Base-by-base conservation (phyloP, 208 protist species). In the Crithidia acanthocephali region DNA sequence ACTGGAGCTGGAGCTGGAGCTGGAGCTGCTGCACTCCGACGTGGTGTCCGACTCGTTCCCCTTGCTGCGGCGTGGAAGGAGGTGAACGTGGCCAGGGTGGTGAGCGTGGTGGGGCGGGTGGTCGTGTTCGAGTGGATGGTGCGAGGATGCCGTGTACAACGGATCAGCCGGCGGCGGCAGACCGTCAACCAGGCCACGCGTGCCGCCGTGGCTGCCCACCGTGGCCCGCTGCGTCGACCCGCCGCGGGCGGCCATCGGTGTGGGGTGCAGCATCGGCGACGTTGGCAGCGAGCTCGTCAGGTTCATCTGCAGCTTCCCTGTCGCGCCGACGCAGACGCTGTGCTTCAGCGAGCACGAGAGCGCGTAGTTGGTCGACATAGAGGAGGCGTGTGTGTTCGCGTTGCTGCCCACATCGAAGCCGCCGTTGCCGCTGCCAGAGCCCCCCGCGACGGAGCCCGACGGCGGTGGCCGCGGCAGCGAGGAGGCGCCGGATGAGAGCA, bases 241-340 rank as follows among this genome's bases (percentile, higher is more conserved):
- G 48, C 28, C 55, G 23, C 22, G 48, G 1, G 28, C 20, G 55
- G 2, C 35, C 30, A 16, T 6, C 11, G 15, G 28, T 25, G 13
- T 22, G 7, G 71, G 25, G 16, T 23, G 45, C 20, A 33, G 40
- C 63, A 66, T 27, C 2, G 71, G 58, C 9, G 51, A 52, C 1
- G 55, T 65, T 3, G 62, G 53, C 40, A 69, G 62, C 5, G 75
- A 80, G 70, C 55, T 64, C 7, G 27, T 76, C 10, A 82, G 65
- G 45, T 61, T 78, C 55, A 82, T 25, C 40, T 74, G 77, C 60
- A 82, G 66, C 48, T 42, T 70, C n/a, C 77, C 77, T 13, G 60
- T 20, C 28, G 61, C 61, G 0, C 64, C 72, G 42, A 72, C 58
- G 37, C 55, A 63, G 23, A 82, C 27, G n/a, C 40, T 57, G 57